Conservation (phyloP, 139 green algal species). For the Axilococcus clingmanii region DNA sequence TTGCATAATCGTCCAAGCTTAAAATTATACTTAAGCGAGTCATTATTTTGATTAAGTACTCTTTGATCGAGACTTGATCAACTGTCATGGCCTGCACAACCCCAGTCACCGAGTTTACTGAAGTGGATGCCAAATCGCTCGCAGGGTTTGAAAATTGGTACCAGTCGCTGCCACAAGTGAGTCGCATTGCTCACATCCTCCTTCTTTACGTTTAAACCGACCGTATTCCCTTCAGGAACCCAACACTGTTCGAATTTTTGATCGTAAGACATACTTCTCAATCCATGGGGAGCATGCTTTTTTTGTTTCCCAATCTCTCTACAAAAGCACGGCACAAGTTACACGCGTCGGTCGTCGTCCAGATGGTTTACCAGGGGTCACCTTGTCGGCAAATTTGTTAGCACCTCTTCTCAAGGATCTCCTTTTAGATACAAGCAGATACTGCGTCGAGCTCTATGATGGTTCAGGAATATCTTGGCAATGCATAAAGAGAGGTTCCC, state of each 20-base stretch:
- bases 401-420: conserved; percentile 67
- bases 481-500: conserved; percentile 44
- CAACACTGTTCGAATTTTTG: conserved; percentile 10
- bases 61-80: no score
- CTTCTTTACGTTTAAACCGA: neutral
- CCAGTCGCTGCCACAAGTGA: neutral
- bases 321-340: conserved; percentile 63
- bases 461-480: conserved; percentile 36
- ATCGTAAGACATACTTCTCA: conserved; percentile 51
- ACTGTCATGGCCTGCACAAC: no score
- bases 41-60: no score
- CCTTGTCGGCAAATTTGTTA: conserved; percentile 63
- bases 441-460: conserved; percentile 81
- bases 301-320: conserved; percentile 67
- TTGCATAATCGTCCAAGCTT: no score
- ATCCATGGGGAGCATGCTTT: conserved; percentile 71
- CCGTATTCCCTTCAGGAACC: conserved; percentile 1
- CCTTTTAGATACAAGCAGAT: conserved; percentile 56
- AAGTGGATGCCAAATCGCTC: neutral
- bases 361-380: conserved; percentile 34
- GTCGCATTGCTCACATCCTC: neutral
- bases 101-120: no score
- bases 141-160: neutral
- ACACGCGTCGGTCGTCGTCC: conserved; percentile 29
- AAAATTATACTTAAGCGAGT: no score